These are phyloP conservation scores for Paulownia fortunei DNA, from an alignment of 257 asterid species.

Conservation along the genomic window DNA sequence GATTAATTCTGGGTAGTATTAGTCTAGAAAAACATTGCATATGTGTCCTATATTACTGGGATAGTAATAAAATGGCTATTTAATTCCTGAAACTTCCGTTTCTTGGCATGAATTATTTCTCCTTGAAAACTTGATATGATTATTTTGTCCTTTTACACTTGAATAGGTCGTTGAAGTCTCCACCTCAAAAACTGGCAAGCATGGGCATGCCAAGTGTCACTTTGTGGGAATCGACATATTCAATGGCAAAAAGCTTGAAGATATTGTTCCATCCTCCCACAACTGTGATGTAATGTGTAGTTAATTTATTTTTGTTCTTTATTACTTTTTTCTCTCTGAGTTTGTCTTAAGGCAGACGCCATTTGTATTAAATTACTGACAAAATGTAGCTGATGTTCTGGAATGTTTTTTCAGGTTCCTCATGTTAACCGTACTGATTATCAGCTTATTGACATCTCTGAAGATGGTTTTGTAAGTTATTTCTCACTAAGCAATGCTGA, in stretches of 20 bases:
- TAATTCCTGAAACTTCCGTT: neutral
- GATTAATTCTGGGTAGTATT: too few relatives aligned
- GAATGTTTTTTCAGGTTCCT: constrained; percentile 51
- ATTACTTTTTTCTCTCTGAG: neutral
- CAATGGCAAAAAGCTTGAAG: constrained; percentile 68
- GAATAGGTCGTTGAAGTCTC: constrained; percentile 72
- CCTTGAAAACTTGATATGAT: neutral
- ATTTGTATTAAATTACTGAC: neutral
- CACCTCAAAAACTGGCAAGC: constrained; percentile 75
- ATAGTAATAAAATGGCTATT: neutral
- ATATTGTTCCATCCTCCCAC: constrained; percentile 77
- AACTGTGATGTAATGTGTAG: constrained; percentile 58
- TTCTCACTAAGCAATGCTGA: neutral
- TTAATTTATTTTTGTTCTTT: neutral
- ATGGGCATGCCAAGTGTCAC: constrained; percentile 78
- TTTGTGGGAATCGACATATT: constrained; percentile 72
- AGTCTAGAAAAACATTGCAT: too few relatives aligned
- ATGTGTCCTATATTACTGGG: too few relatives aligned
- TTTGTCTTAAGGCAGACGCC: neutral
- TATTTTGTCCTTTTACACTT: neutral
- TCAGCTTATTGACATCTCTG: constrained; percentile 75
- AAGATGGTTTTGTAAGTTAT: constrained; percentile 83
- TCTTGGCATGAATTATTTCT: neutral
- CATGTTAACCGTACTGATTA: constrained; percentile 71
- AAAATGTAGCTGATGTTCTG: constrained; percentile 3